Evolutionary conservation across 345 rosid genomes (phyloP), one percentile per base, ranked within the genome.

Genomic region (Brassica incana): DNA sequence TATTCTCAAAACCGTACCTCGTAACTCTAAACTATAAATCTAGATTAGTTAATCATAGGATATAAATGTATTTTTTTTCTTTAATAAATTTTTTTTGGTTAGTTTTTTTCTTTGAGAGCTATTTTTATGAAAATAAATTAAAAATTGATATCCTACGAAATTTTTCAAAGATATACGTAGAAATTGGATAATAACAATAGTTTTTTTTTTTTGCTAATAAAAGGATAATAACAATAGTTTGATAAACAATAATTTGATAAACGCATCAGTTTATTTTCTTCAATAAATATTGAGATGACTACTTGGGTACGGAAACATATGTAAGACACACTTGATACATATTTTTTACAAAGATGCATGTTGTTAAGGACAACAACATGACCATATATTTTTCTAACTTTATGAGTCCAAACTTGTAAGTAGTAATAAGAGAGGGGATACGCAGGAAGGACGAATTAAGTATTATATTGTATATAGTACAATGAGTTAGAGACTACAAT

Each of bases 331-430:
- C 18, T 18, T 70, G 58, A 18, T 58, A 58, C 48, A 4, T 45
- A 1, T 45, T 45, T 45, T 12, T 45, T 12, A 45, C 54, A 45
- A 45, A 12, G 54, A 45, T 45, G 15, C 54, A 70, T 70, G 63
- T 30, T 52, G n/a, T 71, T 18, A 5, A 70, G 10, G 50, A 35
- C 8, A 50, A n/a, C 30, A 58, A 71, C 10, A 58, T 3, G 64
- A 58, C 58, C 58, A 54, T 18, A 18, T 23, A 20, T 5, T 16
- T 61, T 25, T 54, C 35, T 11, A 25, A 25, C 3, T 61, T 27
- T 58, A 62, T 62, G 36, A 27, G 30, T 43, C 69, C 60, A 63
- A 6, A 74, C 43, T 73, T 43, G 29, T 25, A 62, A 32, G 45
- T 61, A 7, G 30, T 73, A 30, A 12, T 45, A 63, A 20, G 70